Evolutionary conservation across 345 rosid species (phyloP).

Genomic region (Erucastrum elatum): DNA sequence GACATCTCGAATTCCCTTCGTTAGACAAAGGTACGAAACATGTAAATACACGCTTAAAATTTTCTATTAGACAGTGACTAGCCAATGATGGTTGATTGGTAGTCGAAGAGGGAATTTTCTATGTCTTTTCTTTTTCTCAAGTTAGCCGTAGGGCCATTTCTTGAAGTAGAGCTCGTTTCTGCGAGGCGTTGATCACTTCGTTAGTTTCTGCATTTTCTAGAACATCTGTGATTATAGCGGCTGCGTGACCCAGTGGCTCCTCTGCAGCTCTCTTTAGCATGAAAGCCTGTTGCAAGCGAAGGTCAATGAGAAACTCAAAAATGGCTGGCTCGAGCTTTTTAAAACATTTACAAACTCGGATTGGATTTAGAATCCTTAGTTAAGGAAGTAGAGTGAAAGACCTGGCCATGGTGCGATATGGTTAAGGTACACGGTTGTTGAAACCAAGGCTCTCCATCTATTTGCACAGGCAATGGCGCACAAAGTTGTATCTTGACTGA

Average conservation of each 20-base stretch:
- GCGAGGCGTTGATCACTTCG: neutral
- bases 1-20: too few relatives aligned
- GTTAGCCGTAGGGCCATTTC: neutral
- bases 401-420: neutral
- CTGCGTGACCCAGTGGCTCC: neutral
- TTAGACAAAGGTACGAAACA: neutral
- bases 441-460: slow-evolving; percentile 97
- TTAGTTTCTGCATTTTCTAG: neutral
- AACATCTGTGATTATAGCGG: neutral
- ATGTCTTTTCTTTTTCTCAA: neutral
- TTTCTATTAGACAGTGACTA: neutral
- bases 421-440: slow-evolving; percentile 52
- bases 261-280: neutral
- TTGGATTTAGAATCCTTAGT: neutral
- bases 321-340: too few relatives aligned
- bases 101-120: too few relatives aligned
- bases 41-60: neutral
- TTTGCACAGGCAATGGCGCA: slow-evolving; percentile 83
- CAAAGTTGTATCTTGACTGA: slow-evolving; percentile 81
- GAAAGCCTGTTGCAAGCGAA: neutral
- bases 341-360: neutral
- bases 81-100: neutral
- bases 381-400: too few relatives aligned
- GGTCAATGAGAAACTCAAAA: too few relatives aligned
- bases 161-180: neutral